Evolutionary conservation across 2,329 filamentous ascomycete genomes (phyloP).

Genomic region (Cadophora gregata): DNA sequence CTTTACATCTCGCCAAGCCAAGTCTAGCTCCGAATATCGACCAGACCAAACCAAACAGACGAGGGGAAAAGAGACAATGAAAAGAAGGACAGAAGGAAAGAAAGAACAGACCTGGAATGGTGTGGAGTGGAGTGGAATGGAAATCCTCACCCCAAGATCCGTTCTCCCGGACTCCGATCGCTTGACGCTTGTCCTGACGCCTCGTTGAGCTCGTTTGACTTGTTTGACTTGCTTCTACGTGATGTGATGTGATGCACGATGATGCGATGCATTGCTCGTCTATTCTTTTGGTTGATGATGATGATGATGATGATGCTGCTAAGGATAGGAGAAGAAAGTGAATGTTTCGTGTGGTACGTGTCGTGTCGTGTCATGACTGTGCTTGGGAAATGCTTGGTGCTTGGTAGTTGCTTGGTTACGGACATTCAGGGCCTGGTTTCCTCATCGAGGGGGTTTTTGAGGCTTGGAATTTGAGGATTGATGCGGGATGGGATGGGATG

Average conservation of each 20-base stretch:
- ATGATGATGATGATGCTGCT: background rate
- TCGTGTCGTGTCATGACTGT: slow-evolving; percentile 3
- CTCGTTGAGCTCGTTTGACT: background rate
- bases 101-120: too few species aligned
- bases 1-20: background rate
- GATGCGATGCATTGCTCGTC: background rate
- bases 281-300: background rate
- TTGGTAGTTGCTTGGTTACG: background rate
- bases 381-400: background rate
- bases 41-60: too few species aligned
- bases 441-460: background rate
- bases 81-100: background rate
- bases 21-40: background rate
- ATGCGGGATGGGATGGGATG: background rate
- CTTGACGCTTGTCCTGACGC: background rate
- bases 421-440: background rate
- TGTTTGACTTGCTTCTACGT: background rate
- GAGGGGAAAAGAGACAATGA: background rate
- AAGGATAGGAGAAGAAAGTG: too few species aligned
- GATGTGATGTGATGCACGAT: background rate
- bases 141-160: slow-evolving; percentile 23
- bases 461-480: background rate
- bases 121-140: too few species aligned
- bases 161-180: slow-evolving; percentile 12
- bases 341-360: too few species aligned